Evolutionary conservation across 768 basidiomycete species (phyloP).

Genomic region (Mycena galopus): DNA sequence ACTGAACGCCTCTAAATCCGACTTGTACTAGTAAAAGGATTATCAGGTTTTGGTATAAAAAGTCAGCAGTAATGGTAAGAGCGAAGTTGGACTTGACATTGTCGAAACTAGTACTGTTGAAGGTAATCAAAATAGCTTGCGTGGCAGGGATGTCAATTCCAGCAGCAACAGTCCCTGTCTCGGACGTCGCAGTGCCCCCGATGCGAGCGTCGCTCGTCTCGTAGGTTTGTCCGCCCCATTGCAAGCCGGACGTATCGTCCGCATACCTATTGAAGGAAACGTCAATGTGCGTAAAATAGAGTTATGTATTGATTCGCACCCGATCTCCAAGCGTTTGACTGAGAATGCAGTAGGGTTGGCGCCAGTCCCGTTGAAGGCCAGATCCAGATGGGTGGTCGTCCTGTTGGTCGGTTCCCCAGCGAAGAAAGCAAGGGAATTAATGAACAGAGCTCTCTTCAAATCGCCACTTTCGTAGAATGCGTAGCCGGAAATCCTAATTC

Average conservation of each 20-base stretch:
- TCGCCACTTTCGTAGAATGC: slow-evolving; percentile 65
- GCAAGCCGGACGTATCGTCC: slow-evolving; percentile 63
- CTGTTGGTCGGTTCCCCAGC: slow-evolving; percentile 50
- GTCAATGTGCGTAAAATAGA: slow-evolving; percentile 8
- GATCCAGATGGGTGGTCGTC: slow-evolving; percentile 55
- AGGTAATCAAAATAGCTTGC: slow-evolving; percentile 60
- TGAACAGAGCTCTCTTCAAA: slow-evolving; percentile 65
- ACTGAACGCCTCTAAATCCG: too few relatives aligned
- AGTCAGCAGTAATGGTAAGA: too few relatives aligned
- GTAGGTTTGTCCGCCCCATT: slow-evolving; percentile 71
- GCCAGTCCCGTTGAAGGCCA: slow-evolving; percentile 51
- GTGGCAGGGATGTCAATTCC: slow-evolving; percentile 64
- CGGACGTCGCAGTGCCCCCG: slow-evolving; percentile 49
- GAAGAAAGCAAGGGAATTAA: slow-evolving; percentile 70
- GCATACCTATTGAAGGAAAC: slow-evolving; percentile 52
- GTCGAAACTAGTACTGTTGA: slow-evolving; percentile 34
- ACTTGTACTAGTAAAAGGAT: too few relatives aligned
- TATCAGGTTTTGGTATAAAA: background rate
- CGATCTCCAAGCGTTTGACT: slow-evolving; percentile 63
- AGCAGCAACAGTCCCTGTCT: slow-evolving; percentile 44
- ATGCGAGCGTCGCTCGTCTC: slow-evolving; percentile 62
- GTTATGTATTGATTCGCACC: slow-evolving; percentile 49
- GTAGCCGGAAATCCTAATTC: slow-evolving; percentile 66
- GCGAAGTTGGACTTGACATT: too few relatives aligned
- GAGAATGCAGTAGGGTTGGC: slow-evolving; percentile 47